Evolutionary conservation across 2,329 filamentous ascomycete species (phyloP).

Genomic region (Rhinocladiella similis): DNA sequence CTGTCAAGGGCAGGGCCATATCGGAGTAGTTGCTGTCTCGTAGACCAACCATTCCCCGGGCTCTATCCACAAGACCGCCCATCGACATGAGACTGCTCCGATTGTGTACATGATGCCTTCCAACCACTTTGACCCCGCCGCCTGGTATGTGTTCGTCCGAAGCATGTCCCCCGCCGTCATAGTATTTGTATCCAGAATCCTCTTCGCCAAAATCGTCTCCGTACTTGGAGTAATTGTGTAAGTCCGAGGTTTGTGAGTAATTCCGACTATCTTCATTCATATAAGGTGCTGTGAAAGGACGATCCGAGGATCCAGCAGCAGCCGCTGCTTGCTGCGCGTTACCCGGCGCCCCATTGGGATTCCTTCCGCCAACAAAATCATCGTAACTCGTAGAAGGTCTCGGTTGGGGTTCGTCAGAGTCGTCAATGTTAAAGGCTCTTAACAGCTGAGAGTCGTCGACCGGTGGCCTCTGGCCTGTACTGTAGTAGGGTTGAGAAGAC

Average conservation of each 20-base stretch:
- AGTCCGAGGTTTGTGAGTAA: constrained; percentile 74
- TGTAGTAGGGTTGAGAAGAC: constrained; percentile 57
- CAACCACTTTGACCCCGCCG: constrained; percentile 31
- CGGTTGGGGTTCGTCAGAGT: constrained; percentile 61
- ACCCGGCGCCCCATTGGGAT: constrained; percentile 25
- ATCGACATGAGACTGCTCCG: constrained; percentile 86
- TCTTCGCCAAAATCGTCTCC: constrained; percentile 84
- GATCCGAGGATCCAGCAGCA: constrained; percentile 35
- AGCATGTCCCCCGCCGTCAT: constrained; percentile 63
- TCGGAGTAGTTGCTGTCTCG: constrained; percentile 80
- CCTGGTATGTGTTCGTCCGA: constrained; percentile 57
- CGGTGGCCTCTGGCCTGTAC: constrained; percentile 73
- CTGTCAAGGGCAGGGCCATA: constrained; percentile 95
- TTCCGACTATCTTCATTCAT: constrained; percentile 42
- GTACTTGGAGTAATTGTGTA: constrained; percentile 89
- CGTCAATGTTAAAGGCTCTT: constrained; percentile 70
- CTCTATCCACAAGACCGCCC: constrained; percentile 79
- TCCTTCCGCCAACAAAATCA: constrained; percentile 74
- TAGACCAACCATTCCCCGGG: constrained; percentile 91
- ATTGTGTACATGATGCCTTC: constrained; percentile 49
- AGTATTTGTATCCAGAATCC: constrained; percentile 68
- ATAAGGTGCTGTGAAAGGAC: constrained; percentile 31
- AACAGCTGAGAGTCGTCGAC: constrained; percentile 79
- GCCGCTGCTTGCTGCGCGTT: constrained; percentile 33
- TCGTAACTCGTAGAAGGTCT: constrained; percentile 92